Evolutionary conservation across 306 rosid genomes (phyloP).

Genomic region (Quercus mongolica): DNA sequence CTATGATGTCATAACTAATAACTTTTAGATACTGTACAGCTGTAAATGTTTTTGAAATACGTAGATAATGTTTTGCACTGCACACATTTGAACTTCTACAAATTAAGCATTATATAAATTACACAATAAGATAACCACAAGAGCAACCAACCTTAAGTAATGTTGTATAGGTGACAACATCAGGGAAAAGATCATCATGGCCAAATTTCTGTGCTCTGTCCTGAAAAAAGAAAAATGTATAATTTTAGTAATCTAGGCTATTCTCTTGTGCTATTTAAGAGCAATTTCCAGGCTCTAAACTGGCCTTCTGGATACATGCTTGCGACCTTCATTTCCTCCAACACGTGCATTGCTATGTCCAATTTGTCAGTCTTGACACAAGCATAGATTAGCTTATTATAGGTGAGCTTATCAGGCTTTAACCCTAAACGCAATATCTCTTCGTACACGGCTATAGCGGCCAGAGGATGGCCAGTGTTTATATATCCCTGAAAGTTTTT

Average conservation of each 20-base stretch:
- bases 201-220: constrained; percentile 39
- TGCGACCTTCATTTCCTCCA: constrained; percentile 80
- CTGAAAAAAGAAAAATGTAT: constrained; percentile 30
- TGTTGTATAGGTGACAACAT: constrained; percentile 69
- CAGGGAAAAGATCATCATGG: constrained; percentile 55
- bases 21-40: background rate
- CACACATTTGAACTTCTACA: too few relatives aligned
- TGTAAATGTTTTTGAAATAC: background rate
- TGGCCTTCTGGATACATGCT: constrained; percentile 42
- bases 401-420: constrained; percentile 72
- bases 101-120: too few relatives aligned
- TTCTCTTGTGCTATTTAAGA: constrained; percentile 8
- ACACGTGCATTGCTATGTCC: constrained; percentile 61
- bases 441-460: constrained; percentile 49
- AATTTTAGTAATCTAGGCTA: constrained; percentile 22
- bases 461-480: constrained; percentile 58
- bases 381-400: constrained; percentile 72
- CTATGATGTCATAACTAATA: background rate
- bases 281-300: constrained; percentile 36
- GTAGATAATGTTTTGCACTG: background rate
- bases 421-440: constrained; percentile 58
- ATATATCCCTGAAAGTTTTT: constrained; percentile 59
- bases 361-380: constrained; percentile 60
- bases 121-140: background rate
- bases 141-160: constrained; percentile 58